Evolutionary conservation across 2,329 filamentous ascomycete genomes (phyloP), one percentile per base, ranked within the genome.

Genomic region (Thielaviopsis ethacetica): DNA sequence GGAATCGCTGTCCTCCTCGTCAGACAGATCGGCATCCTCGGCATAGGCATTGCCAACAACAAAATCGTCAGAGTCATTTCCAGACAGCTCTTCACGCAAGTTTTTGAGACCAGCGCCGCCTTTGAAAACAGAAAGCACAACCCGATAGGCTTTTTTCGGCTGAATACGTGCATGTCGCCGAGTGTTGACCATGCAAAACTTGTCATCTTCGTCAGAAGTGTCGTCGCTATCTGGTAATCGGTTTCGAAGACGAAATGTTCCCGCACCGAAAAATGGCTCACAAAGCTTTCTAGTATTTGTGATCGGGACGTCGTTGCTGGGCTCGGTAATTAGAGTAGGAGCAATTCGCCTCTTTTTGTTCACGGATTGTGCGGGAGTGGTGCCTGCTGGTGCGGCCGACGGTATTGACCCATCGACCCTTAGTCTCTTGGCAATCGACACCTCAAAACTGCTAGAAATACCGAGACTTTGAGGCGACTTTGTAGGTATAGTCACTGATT

Each of bases 1-100:
- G 5, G 69, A 57, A 62, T 77, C 79, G 30, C 77, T 72, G 3
- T 75, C 75, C 9, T 76, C 68, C 54, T 73, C 68, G 6, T 63
- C 66, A 21, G 59, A 62, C 44, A 12, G 19, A 27, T 24, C 19
- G 41, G n/a, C 9, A 38, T 65, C 62, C 15, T 68, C 62, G n/a
- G 2, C 62, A 62, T 9, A 64, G 56, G 17, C 41, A 21, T 51
- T 17, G n/a, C 19, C 54, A 3, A 55, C 50, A 2, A 60, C 41
- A n/a, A 47, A 62, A 26, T 63, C 22, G 59, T 61, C 56, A 58
- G 62, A 51, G 53, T 47, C 53, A 34, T 51, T 27, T 61, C 30
- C 17, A 64, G 61, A 47, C 60, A 54, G 26, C 59, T 59, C 19
- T 60, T 49, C 6, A 59, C 54, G 15, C 57, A 59, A 50, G 64